These are phyloP conservation scores for Apiotrichum domesticum DNA, from an alignment of 1,284 basidiomycete genomes.

Conservation along the genomic window DNA sequence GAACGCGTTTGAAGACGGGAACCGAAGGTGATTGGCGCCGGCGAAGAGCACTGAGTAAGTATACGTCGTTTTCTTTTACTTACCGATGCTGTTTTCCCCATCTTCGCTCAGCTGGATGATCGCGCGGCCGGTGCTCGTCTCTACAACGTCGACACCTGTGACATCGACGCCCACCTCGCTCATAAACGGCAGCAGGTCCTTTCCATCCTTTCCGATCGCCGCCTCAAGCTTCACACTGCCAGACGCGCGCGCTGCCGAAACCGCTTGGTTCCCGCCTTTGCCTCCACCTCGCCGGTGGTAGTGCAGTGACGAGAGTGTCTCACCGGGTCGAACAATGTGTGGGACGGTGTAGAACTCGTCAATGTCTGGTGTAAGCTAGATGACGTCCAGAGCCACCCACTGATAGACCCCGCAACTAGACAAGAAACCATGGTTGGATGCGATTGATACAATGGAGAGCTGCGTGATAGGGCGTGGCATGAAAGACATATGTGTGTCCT, in stretches of 20 bases:
- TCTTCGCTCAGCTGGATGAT: slow-evolving; percentile 49
- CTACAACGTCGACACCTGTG: slow-evolving; percentile 23
- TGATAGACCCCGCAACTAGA: slow-evolving; percentile 12
- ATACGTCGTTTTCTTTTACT: slow-evolving; percentile 7
- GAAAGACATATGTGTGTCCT: too few relatives aligned
- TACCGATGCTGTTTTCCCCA: slow-evolving; percentile 50
- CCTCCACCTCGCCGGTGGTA: slow-evolving; percentile 47
- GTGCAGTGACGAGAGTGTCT: slow-evolving; percentile 48
- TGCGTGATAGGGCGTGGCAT: too few relatives aligned
- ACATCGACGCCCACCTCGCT: slow-evolving; percentile 39
- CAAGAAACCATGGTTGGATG: background rate
- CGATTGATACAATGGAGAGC: too few relatives aligned
- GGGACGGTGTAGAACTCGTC: slow-evolving; percentile 47
- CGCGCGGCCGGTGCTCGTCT: slow-evolving; percentile 48
- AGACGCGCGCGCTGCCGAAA: slow-evolving; percentile 46
- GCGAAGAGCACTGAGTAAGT: slow-evolving; percentile 42
- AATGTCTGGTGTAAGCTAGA: slow-evolving; percentile 13
- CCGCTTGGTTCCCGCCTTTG: slow-evolving; percentile 52
- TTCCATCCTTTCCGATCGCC: slow-evolving; percentile 43
- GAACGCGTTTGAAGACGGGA: slow-evolving; percentile 11
- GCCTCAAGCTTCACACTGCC: slow-evolving; percentile 45
- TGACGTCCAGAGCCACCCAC: background rate
- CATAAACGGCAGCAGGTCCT: slow-evolving; percentile 35
- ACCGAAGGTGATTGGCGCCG: slow-evolving; percentile 40
- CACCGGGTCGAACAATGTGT: slow-evolving; percentile 49